Evolutionary conservation across 345 rosid genomes (phyloP).

Genomic region (Eucalyptus erythrocorys): DNA sequence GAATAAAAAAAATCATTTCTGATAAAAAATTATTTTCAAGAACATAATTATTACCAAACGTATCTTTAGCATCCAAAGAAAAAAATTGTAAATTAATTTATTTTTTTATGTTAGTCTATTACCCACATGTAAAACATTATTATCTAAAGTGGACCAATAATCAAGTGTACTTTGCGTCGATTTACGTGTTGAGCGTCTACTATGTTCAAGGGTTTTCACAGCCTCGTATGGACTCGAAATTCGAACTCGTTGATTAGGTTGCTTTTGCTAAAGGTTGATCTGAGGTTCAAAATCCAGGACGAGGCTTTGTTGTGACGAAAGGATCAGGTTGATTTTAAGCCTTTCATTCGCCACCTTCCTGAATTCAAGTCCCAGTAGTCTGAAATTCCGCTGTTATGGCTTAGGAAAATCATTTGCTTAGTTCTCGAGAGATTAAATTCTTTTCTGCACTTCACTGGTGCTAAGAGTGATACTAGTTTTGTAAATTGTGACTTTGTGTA

Average conservation of each 20-base stretch:
- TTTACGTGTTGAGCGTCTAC: constrained; percentile 45
- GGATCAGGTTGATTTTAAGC: constrained; percentile 59
- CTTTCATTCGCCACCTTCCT: constrained; percentile 72
- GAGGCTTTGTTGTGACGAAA: constrained; percentile 31
- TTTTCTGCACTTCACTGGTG: rapidly evolving
- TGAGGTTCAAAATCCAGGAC: constrained; percentile 53
- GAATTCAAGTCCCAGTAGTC: constrained; percentile 74
- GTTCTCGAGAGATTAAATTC: too few species aligned
- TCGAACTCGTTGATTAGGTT: constrained; percentile 76
- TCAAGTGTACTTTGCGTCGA: not conserved
- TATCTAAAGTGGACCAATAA: too few species aligned
- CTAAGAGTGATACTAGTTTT: rapidly evolving
- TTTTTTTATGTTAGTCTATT: too few species aligned
- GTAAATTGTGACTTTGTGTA: too few species aligned
- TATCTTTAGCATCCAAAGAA: too few species aligned
- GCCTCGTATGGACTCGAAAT: constrained; percentile 61
- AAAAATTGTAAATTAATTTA: too few species aligned
- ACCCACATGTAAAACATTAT: too few species aligned
- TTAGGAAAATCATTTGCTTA: too few species aligned
- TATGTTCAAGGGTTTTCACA: constrained; percentile 52
- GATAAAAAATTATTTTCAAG: too few species aligned
- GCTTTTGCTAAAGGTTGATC: constrained; percentile 71
- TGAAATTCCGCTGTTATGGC: too few species aligned
- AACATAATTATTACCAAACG: too few species aligned
- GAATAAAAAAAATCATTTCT: too few species aligned